A percentile compares a stretch with the other conserved stretches of the same genome.
phyloP scores from a whole-genome alignment of 2,329 filamentous ascomycete species.

The Colletotrichum destructivum region DNA sequence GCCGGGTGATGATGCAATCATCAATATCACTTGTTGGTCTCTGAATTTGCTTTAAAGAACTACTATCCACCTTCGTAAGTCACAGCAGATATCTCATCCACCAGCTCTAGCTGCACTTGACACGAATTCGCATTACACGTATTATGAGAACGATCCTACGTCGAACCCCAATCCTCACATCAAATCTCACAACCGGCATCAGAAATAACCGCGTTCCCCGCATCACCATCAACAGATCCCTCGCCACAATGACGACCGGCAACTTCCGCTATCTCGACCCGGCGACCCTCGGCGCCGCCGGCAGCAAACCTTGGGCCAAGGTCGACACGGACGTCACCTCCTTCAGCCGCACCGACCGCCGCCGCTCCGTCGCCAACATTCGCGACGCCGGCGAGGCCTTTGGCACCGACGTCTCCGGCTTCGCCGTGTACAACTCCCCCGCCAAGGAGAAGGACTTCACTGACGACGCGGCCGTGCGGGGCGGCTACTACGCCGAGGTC shows the following conservation, averaged over 20 bases:
- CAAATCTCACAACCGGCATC: not conserved
- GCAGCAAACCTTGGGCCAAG: constrained; percentile 74
- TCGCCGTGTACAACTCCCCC: constrained; percentile 68
- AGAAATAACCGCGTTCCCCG: not conserved
- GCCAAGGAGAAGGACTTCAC: constrained; percentile 69
- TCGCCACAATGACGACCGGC: constrained; percentile 68
- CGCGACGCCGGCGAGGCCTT: constrained; percentile 66
- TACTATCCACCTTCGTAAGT: no score
- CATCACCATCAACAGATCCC: not conserved
- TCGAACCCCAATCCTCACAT: not conserved
- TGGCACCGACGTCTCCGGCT: constrained; percentile 71
- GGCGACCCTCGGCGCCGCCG: constrained; percentile 53
- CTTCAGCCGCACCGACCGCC: constrained; percentile 62
- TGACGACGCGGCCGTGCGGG: constrained; percentile 68
- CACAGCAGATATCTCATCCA: not conserved
- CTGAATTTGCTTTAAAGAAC: constrained; percentile 5
- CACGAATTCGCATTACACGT: not conserved
- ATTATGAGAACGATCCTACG: constrained; percentile 28
- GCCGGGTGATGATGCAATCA: constrained; percentile 27
- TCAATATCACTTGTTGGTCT: not conserved
- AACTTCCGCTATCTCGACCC: constrained; percentile 75
- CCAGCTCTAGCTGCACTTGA: not conserved
- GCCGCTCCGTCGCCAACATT: constrained; percentile 68
- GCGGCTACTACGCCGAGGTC: constrained; percentile 74
- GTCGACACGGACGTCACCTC: constrained; percentile 73